Evolutionary conservation across 2,329 filamentous ascomycete genomes (phyloP), one percentile per base, ranked within the genome.

Genomic region (Aspergillus versicolor): DNA sequence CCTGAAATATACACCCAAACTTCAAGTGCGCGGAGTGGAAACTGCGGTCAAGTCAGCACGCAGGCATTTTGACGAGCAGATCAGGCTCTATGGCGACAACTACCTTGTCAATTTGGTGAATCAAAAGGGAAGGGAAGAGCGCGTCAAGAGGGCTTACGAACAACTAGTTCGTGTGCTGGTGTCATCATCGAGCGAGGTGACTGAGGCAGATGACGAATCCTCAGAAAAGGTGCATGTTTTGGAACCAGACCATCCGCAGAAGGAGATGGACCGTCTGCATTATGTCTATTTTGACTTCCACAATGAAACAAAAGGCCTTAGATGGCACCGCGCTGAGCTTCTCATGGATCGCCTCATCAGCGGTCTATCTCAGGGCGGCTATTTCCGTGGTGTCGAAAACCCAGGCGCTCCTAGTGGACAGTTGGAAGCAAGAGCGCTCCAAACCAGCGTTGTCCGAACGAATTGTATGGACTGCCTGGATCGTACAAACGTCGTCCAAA

Each of bases 381-480:
- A 99, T 77, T 99, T 97, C 82, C 89, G 92, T 61, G 93, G 91
- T 38, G 86, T 93, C 27, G 91, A 97, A 72, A 89, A 89, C 79
- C 90, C 92, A 2, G 89, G 86, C 43, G 84, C 85, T 65, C 73
- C 81, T 49, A 82, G 87, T 57, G 89, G 88, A 30, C 85, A 84
- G 17, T 82, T 97, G 12, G 93, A 97, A 66, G 85, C 91, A 34
- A 87, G 92, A 62, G 88, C 85, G 60, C 82, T 85, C 62, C 94
- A 99, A 80, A 91, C 87, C 1, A 92, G 90, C 60, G 92, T 97
- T 15, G 92, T 99, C 62, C 88, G 94, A 53, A 97, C 94, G 40
- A 99, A 99, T 74, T 99, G 94, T 78, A 99, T 99, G 94, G 94
- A 99, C 76, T 99, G 95, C 65, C 84, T 99, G 13, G 94, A 99